Conservation (phyloP, 306 rosid species). For the Crataegus laevigata region DNA sequence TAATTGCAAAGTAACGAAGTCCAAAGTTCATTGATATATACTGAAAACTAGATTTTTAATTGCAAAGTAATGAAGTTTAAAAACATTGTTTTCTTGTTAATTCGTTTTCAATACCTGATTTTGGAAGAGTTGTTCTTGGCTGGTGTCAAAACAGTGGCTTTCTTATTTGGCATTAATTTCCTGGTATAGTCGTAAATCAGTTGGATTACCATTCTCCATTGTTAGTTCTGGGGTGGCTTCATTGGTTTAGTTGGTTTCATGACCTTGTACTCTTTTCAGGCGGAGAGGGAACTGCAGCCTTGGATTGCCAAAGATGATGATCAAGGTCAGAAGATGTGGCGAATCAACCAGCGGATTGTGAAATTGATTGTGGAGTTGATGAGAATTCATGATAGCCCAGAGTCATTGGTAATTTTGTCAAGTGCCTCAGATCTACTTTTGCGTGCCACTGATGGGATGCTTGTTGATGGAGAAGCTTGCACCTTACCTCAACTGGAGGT, state of each 20-base stretch:
- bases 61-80: not conserved
- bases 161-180: slow-evolving; percentile 5
- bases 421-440: slow-evolving; percentile 91
- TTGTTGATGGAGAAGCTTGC: slow-evolving; percentile 97
- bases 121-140: slow-evolving; percentile 4
- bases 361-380: slow-evolving; percentile 86
- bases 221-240: not conserved
- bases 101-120: slow-evolving; percentile 5
- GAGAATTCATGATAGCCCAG: slow-evolving; percentile 81
- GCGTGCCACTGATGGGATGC: slow-evolving; percentile 97
- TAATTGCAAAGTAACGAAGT: not conserved
- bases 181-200: no score
- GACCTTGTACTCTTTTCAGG: slow-evolving; percentile 52
- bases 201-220: no score
- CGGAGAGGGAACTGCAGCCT: slow-evolving; percentile 87
- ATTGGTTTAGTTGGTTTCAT: slow-evolving; percentile 30
- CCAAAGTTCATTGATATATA: not conserved
- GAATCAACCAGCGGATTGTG: slow-evolving; percentile 84
- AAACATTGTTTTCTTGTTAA: not conserved
- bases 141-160: slow-evolving; percentile 7
- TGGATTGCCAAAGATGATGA: slow-evolving; percentile 98
- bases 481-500: slow-evolving; percentile 97
- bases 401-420: slow-evolving; percentile 82
- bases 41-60: not conserved
- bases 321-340: slow-evolving; percentile 92